Percentiles rank a stretch among this genome's conserved stretches.
phyloP scores from a whole-genome alignment of 2,329 filamentous ascomycete genomes.

The Verticillium tricorpus region DNA sequence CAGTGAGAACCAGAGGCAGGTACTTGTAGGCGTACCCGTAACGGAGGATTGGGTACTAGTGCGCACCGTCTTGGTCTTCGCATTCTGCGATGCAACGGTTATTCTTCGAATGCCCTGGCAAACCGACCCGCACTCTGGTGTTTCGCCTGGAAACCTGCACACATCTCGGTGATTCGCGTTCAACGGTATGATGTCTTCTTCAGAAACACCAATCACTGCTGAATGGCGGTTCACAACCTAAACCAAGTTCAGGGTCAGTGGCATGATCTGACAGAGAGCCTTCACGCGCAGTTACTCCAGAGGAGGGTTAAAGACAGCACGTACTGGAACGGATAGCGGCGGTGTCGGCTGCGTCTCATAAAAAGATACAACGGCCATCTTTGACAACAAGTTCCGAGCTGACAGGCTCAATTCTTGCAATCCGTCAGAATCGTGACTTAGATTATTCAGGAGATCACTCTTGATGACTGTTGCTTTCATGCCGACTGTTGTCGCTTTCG shows the following conservation, averaged over 20 bases:
- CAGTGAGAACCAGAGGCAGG: background rate
- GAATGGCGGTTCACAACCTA: conserved; percentile 23
- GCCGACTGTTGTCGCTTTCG: too few species aligned
- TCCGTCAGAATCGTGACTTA: conserved; percentile 10
- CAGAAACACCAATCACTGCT: conserved; percentile 14
- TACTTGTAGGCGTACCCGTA: conserved; percentile 2
- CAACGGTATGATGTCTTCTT: conserved; percentile 16
- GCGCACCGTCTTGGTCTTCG: background rate
- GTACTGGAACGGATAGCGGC: conserved; percentile 8
- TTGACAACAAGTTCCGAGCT: conserved; percentile 10
- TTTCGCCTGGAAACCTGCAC: conserved; percentile 17
- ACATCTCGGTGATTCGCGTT: conserved; percentile 20
- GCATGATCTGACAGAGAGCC: too few species aligned
- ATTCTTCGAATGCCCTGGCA: conserved; percentile 14
- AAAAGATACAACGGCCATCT: conserved; percentile 15
- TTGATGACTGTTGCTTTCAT: too few species aligned
- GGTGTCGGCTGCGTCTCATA: conserved; percentile 14
- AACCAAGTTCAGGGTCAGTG: too few species aligned
- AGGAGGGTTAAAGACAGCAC: background rate
- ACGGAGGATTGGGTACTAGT: conserved; percentile 5
- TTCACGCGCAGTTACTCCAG: too few species aligned
- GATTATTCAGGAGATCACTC: too few species aligned
- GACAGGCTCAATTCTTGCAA: conserved; percentile 16
- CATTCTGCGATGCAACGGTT: conserved; percentile 1
- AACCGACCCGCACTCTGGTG: conserved; percentile 14